These are phyloP conservation scores for Pterula multifida DNA, from an alignment of 1,284 basidiomycete species.

Conservation along the genomic window DNA sequence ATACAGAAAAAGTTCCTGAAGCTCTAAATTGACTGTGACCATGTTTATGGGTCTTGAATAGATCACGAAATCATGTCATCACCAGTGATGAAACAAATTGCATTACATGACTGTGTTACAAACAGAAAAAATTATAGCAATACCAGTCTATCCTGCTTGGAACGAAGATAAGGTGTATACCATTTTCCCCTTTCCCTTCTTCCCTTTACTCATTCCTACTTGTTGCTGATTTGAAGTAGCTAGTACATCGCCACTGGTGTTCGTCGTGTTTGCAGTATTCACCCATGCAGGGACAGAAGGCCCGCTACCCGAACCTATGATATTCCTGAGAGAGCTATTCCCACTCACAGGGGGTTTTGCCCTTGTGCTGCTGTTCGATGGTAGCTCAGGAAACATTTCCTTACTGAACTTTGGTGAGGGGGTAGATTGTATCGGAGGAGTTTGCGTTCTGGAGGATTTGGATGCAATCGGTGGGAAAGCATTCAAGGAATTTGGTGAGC, in stretches of 20 bases:
- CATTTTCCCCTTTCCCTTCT: constrained; percentile 73
- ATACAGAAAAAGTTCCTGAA: too few relatives aligned
- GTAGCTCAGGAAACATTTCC: constrained; percentile 63
- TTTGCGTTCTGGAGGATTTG: constrained; percentile 16
- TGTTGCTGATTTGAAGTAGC: constrained; percentile 12
- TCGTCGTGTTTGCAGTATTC: constrained; percentile 4
- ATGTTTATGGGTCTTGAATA: too few relatives aligned
- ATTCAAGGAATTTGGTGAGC: constrained; percentile 40
- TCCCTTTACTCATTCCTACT: constrained; percentile 33
- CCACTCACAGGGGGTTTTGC: constrained; percentile 45
- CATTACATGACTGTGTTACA: too few relatives aligned
- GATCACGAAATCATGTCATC: too few relatives aligned
- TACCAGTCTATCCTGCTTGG: background rate
- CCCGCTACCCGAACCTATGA: constrained; percentile 35
- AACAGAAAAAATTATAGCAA: background rate
- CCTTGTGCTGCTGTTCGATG: constrained; percentile 26
- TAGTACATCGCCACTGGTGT: constrained; percentile 4
- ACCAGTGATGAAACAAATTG: too few relatives aligned
- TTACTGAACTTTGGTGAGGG: constrained; percentile 38
- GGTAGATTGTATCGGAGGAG: constrained; percentile 9
- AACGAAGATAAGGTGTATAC: constrained; percentile 72
- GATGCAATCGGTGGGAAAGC: constrained; percentile 7
- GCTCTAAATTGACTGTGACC: too few relatives aligned
- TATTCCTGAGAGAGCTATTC: constrained; percentile 59
- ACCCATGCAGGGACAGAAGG: constrained; percentile 9